phyloP scores from a whole-genome alignment of 345 rosid genomes.

The Eutrema heterophyllum region DNA sequence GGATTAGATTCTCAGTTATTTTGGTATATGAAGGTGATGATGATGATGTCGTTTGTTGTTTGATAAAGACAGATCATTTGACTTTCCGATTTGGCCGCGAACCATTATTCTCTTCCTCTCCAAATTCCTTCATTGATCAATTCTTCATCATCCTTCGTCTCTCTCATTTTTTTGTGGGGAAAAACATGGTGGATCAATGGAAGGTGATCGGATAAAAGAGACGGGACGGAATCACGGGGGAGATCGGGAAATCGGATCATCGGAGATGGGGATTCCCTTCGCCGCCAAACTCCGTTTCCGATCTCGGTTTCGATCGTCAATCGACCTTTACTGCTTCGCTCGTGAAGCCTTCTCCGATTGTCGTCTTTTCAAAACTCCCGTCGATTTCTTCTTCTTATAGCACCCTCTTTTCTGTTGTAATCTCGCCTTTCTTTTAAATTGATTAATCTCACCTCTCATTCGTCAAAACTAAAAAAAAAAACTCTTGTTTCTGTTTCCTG shows the following conservation, averaged over 20 bases:
- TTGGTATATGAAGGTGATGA: too few relatives aligned
- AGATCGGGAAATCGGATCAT: not conserved
- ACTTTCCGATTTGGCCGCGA: slow-evolving; percentile 19
- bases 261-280: slow-evolving; percentile 25
- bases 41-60: slow-evolving; percentile 9
- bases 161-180: not conserved
- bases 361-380: slow-evolving; percentile 8
- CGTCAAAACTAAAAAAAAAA: too few relatives aligned
- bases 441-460: slow-evolving; percentile 1
- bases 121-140: not conserved
- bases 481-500: not conserved
- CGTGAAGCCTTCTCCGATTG: slow-evolving; percentile 44
- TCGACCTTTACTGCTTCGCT: slow-evolving; percentile 41
- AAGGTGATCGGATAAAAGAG: slow-evolving; percentile 13
- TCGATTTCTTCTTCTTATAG: slow-evolving; percentile 16
- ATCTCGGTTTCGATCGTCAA: slow-evolving; percentile 33
- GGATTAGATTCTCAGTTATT: too few relatives aligned
- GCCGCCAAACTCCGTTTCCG: slow-evolving; percentile 31
- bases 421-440: not conserved
- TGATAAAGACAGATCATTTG: slow-evolving; percentile 17
- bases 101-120: not conserved
- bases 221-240: slow-evolving; percentile 6
- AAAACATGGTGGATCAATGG: slow-evolving; percentile 18
- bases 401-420: not conserved
- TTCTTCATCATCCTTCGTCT: not conserved